Evolutionary conservation across 2,329 filamentous ascomycete genomes (phyloP).

Genomic region (Exutisphaerella laricina): DNA sequence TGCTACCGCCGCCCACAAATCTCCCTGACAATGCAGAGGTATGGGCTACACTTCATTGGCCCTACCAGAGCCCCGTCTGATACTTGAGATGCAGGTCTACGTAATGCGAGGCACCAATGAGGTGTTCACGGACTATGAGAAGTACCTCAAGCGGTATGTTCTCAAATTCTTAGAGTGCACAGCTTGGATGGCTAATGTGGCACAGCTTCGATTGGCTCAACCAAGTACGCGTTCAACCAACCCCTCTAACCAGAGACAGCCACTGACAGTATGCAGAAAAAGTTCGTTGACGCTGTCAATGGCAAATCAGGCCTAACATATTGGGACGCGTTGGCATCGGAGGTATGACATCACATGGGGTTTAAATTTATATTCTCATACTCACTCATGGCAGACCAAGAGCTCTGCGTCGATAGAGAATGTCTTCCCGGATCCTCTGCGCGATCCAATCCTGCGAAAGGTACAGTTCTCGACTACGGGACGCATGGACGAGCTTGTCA

Average conservation of each 20-base stretch:
- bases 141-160: constrained; percentile 73
- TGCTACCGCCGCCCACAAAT: constrained; percentile 64
- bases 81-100: constrained; percentile 64
- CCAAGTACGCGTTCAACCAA: constrained; percentile 56
- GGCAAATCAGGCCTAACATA: constrained; percentile 87
- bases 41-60: constrained; percentile 37
- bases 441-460: constrained; percentile 81
- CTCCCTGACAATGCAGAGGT: constrained; percentile 82
- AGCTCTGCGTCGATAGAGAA: constrained; percentile 86
- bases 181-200: constrained; percentile 10
- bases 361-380: constrained; percentile 2
- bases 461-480: constrained; percentile 88
- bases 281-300: constrained; percentile 93
- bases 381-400: constrained; percentile 37
- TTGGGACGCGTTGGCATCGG: constrained; percentile 68
- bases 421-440: constrained; percentile 83
- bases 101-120: constrained; percentile 85
- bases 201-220: constrained; percentile 86
- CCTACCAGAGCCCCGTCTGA: constrained; percentile 24
- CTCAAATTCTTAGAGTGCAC: not conserved
- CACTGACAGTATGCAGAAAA: constrained; percentile 51
- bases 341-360: constrained; percentile 27
- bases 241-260: constrained; percentile 8
- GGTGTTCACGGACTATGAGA: constrained; percentile 81
- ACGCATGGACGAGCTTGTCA: constrained; percentile 73